phyloP scores from a whole-genome alignment of 768 basidiomycete genomes.

The Phanerochaete carnosa region DNA sequence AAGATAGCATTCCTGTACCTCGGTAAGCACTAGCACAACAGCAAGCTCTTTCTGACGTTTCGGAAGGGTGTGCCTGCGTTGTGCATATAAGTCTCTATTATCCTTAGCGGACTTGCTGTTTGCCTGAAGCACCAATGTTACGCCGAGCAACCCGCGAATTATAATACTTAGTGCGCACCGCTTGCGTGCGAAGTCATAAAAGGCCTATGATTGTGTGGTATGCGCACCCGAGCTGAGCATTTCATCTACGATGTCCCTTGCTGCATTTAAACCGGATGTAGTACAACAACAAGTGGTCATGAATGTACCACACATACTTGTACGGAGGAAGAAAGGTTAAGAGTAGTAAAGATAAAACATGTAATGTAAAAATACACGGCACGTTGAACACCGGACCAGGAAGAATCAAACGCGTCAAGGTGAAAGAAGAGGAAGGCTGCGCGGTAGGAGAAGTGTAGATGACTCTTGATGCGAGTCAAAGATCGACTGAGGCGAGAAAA shows the following conservation, averaged over 20 bases:
- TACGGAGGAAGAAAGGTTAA: background rate
- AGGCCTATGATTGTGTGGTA: no score
- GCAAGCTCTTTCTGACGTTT: no score
- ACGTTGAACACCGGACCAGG: background rate
- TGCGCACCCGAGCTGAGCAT: background rate
- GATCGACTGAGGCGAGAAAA: background rate
- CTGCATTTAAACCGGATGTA: background rate
- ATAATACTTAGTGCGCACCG: no score
- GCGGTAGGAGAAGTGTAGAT: background rate
- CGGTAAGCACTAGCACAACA: no score
- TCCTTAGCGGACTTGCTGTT: no score
- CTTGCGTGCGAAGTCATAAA: no score
- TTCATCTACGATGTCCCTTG: background rate
- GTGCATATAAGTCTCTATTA: no score
- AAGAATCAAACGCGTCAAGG: background rate
- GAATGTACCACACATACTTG: background rate
- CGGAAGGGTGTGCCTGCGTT: no score
- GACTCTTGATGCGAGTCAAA: background rate
- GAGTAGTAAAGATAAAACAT: background rate
- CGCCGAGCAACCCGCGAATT: no score
- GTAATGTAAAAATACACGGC: background rate
- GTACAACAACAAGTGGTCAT: background rate
- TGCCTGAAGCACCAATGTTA: no score
- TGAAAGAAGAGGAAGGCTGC: background rate
- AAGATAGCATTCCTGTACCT: constrained; percentile 14